Evolutionary conservation across 1,139 yeast genomes (phyloP).

Genomic region (Lodderomyces parapsilosis): DNA sequence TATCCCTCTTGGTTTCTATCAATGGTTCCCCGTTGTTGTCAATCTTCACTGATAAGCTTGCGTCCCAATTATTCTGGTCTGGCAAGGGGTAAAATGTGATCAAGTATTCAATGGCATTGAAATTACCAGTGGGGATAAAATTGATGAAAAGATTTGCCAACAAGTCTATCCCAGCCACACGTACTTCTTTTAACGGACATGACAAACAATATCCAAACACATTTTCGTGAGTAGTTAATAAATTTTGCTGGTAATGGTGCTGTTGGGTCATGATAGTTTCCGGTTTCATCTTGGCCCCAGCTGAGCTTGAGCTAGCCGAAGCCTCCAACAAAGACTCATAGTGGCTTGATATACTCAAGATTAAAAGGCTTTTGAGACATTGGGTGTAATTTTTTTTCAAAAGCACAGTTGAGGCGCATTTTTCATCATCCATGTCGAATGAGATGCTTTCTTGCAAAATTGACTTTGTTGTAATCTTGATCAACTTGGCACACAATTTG

Average conservation of each 20-base stretch:
- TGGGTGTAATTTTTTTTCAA: conserved; percentile 35
- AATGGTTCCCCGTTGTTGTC: conserved; percentile 20
- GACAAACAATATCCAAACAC: conserved; percentile 29
- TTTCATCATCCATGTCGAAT: conserved; percentile 18
- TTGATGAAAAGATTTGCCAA: conserved; percentile 35
- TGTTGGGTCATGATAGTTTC: conserved; percentile 44
- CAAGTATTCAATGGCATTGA: conserved; percentile 36
- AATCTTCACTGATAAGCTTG: conserved; percentile 12
- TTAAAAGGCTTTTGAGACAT: conserved; percentile 32
- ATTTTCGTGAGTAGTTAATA: conserved; percentile 34
- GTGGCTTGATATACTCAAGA: conserved; percentile 34
- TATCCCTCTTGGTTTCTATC: conserved; percentile 21
- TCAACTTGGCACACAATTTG: conserved; percentile 36
- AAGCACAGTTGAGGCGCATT: conserved; percentile 21
- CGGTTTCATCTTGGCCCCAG: conserved; percentile 44
- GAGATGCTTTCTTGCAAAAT: conserved; percentile 20
- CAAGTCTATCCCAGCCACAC: conserved; percentile 40
- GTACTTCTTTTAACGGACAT: conserved; percentile 33
- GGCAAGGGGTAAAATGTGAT: conserved; percentile 32
- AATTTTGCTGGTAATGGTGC: conserved; percentile 33
- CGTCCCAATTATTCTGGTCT: conserved; percentile 24
- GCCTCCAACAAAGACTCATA: conserved; percentile 38
- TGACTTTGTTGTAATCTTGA: conserved; percentile 32
- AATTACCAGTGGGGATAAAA: conserved; percentile 42
- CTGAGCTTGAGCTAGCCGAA: conserved; percentile 36